Base-by-base conservation (phyloP, 2,329 filamentous ascomycete genomes). In the Hypoxylon sp. region DNA sequence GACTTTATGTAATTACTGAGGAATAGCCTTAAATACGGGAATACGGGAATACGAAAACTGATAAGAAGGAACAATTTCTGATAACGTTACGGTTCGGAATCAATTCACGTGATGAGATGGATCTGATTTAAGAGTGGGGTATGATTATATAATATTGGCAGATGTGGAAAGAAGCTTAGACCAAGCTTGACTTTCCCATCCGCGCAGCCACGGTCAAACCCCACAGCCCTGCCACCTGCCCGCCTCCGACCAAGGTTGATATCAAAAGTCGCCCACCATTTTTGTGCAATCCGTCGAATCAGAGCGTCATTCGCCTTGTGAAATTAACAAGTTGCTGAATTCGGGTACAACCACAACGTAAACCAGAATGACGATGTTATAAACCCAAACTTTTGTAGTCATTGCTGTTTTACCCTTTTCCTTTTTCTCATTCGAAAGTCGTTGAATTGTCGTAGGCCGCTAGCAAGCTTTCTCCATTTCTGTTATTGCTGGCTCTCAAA, bases 301-400 rank as follows among this genome's bases (percentile, higher is more conserved):
- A 71, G 65, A 69, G 65, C 65, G 68, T 71, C 65, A 71, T 71
- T 32, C 61, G 50, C 60, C 66, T 63, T 49, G 63, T 68, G 66
- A 71, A 71, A 53, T 71, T 66, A 63, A 71, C 65, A 71, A 69
- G 65, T 71, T 67, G 68, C 57, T 69, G 66, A 64, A 69, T 69
- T 65, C 53, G 48, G 60, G 59, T 60, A 53, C 46, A 38, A 67
- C 58, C 34, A 14, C 38, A n/a, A 23, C 25, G 50, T 46, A 63
- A 56, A 49, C 52, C 52, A 65, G 60, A 49, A 69, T 65, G 59
- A 62, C 60, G 60, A 65, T 65, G 45, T 60, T 58, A 49, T 65
- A 67, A 60, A 63, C 50, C 41, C 51, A 41, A 28, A 34, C 52
- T 34, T 41, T 43, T 48, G 5, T 63, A 55, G 14, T 53, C 36